Evolutionary conservation across 257 asterid species (phyloP), one percentile per base, ranked within the genome.

Genomic region (Coffea eugenioides): DNA sequence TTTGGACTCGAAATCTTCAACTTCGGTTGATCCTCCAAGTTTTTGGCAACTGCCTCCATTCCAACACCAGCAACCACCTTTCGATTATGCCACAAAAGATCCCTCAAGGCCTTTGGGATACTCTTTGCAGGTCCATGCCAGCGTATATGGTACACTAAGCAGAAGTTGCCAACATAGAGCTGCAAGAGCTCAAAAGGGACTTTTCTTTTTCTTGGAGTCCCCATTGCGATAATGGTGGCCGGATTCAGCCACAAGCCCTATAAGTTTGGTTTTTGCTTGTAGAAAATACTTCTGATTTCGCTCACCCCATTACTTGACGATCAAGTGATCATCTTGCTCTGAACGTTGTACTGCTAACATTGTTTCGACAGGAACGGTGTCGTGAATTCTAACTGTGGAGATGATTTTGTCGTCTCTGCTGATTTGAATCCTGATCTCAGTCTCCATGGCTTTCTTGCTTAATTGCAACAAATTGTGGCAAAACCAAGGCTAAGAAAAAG

Each of bases 171-270:
- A 67, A 68, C 73, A 34, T 64, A 51, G 21, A 77, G 16, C 16
- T 51, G 80, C 49, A 77, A 66, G n/a, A 77, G 51, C 67, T 77
- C 75, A 68, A 39, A 48, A 10, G 68, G 41, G 51, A 25, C 64
- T 18, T 18, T 18, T 14, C 52, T 54, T 54, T 54, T 54, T 54
- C 61, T 54, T 54, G 61, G 21, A 54, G 61, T 57, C n/a, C 20
- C 64, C 23, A 48, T 67, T 8, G 34, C 31, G 31, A 21, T 27
- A 77, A 39, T 51, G 48, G 20, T 23, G 20, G 52, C 54, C 49
- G 74, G 49, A 46, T 54, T 73, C 70, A 5, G 69, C 70, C 6
- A 16, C 21, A 12, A 75, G 41, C 21, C 79, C 70, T 11, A 75
- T 23, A 41, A 15, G 79, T 56, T 57, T 39, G 70, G 34, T 73